Conservation (phyloP, 2,329 filamentous ascomycete genomes). For the Paecilomyces sp. region DNA sequence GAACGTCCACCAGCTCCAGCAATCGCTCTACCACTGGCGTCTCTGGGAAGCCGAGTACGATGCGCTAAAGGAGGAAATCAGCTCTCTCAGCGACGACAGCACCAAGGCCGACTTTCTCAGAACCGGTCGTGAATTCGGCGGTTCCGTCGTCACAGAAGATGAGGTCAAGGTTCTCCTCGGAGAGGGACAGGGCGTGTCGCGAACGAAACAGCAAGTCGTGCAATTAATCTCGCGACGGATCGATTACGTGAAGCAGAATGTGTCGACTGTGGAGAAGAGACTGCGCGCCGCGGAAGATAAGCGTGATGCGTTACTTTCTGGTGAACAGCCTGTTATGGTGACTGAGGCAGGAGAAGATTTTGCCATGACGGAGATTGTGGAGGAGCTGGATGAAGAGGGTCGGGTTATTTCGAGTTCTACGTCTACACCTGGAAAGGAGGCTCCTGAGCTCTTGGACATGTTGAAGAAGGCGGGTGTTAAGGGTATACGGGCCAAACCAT, state of each 20-base stretch:
- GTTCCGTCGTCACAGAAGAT: constrained; percentile 36
- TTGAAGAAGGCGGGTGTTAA: constrained; percentile 70
- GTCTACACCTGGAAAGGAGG: constrained; percentile 59
- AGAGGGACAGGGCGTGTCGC: constrained; percentile 33
- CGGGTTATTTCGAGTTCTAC: constrained; percentile 67
- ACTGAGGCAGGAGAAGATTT: constrained; percentile 53
- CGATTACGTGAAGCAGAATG: constrained; percentile 84
- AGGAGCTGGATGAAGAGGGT: constrained; percentile 84
- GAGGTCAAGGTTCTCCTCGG: constrained; percentile 52
- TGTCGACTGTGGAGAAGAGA: constrained; percentile 65
- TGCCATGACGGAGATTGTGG: constrained; percentile 81
- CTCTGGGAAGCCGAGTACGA: constrained; percentile 91
- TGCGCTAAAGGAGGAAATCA: constrained; percentile 74
- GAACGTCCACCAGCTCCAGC: constrained; percentile 64
- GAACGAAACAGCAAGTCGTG: constrained; percentile 56
- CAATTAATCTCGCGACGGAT: constrained; percentile 66
- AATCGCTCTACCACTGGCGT: constrained; percentile 79
- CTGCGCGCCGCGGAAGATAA: constrained; percentile 60
- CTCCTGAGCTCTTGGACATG: constrained; percentile 62
- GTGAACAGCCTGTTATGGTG: constrained; percentile 49
- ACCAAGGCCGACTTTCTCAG: constrained; percentile 49
- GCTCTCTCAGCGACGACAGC: constrained; percentile 45
- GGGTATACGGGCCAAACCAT: constrained; percentile 29
- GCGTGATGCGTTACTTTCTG: constrained; percentile 55
- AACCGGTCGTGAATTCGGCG: constrained; percentile 37